Conservation (phyloP, 179 eudicot genomes). For the Silene vulgaris region DNA sequence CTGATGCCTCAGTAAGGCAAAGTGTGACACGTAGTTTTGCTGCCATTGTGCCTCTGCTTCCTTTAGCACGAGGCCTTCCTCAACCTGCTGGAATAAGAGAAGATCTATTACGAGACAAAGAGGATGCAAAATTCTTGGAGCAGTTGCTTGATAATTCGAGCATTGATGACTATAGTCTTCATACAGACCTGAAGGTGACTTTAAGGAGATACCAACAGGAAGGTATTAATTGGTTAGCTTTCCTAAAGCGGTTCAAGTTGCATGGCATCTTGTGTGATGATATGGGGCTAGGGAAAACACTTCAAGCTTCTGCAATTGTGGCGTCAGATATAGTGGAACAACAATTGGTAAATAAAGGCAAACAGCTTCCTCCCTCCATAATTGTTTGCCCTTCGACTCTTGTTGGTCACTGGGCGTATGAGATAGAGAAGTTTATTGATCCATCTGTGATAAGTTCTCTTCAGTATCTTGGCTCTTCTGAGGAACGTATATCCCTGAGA, state of each 20-base stretch:
- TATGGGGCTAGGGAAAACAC: conserved; percentile 99
- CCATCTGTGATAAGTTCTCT: conserved; percentile 65
- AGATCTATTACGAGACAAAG: conserved; percentile 57
- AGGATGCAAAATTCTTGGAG: conserved; percentile 86
- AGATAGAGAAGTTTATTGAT: conserved; percentile 95
- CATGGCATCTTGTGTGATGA: conserved; percentile 98
- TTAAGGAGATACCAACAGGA: conserved; percentile 97
- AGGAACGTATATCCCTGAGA: conserved; percentile 69
- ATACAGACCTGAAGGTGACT: conserved; percentile 74
- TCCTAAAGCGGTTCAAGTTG: conserved; percentile 84
- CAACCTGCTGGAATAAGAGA: conserved; percentile 73
- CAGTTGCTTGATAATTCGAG: conserved; percentile 95
- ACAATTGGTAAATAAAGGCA: conserved; percentile 33
- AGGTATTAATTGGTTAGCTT: conserved; percentile 96
- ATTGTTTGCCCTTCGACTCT: conserved; percentile 96
- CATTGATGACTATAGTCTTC: conserved; percentile 84
- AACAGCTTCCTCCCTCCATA: conserved; percentile 55
- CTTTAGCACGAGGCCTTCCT: conserved; percentile 86
- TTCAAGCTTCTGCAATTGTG: conserved; percentile 94
- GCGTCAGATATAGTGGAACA: conserved; percentile 92
- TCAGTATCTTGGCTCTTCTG: conserved; percentile 87
- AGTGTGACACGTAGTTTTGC: conserved; percentile 98
- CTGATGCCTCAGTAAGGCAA: conserved; percentile 86
- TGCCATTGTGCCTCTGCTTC: conserved; percentile 96
- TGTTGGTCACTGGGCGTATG: conserved; percentile 98